Evolutionary conservation across 2,329 filamentous ascomycete genomes (phyloP).

Genomic region (Xylaria digitata): DNA sequence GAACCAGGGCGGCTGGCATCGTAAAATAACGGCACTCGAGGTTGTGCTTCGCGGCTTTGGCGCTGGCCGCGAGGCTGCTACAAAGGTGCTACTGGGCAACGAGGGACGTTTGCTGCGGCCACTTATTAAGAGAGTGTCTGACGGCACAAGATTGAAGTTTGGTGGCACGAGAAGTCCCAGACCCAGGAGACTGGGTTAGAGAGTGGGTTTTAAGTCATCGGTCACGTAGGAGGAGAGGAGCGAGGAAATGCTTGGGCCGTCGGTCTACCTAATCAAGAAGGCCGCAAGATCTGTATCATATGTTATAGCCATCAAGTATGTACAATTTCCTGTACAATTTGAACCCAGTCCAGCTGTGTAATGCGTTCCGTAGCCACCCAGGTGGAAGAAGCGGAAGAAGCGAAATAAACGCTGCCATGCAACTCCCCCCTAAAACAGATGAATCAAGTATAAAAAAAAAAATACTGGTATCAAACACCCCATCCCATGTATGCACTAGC

Average conservation of each 20-base stretch:
- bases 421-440: slow-evolving; percentile 29
- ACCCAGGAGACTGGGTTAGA: slow-evolving; percentile 76
- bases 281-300: slow-evolving; percentile 45
- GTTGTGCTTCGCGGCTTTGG: slow-evolving; percentile 88
- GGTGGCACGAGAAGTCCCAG: slow-evolving; percentile 89
- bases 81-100: slow-evolving; percentile 86
- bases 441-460: slow-evolving; percentile 32
- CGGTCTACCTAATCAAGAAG: slow-evolving; percentile 6
- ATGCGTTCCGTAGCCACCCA: slow-evolving; percentile 20
- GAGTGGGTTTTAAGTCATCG: slow-evolving; percentile 12
- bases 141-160: slow-evolving; percentile 93
- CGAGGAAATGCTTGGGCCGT: slow-evolving; percentile 9
- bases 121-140: slow-evolving; percentile 82
- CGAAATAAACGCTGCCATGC: slow-evolving; percentile 26
- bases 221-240: slow-evolving; percentile 7
- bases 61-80: slow-evolving; percentile 84
- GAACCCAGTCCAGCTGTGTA: slow-evolving; percentile 31
- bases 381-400: slow-evolving; percentile 23
- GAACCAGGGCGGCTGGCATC: slow-evolving; percentile 81
- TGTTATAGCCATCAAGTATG: slow-evolving; percentile 40
- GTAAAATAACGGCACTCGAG: slow-evolving; percentile 81
- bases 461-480: slow-evolving; percentile 47
- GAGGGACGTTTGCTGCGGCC: slow-evolving; percentile 82
- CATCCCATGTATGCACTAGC: slow-evolving; percentile 39
- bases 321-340: slow-evolving; percentile 43